A percentile compares a stretch with the other conserved stretches of the same genome.
phyloP scores from a whole-genome alignment of 1,284 basidiomycete genomes.

The Marasmius oreades region DNA sequence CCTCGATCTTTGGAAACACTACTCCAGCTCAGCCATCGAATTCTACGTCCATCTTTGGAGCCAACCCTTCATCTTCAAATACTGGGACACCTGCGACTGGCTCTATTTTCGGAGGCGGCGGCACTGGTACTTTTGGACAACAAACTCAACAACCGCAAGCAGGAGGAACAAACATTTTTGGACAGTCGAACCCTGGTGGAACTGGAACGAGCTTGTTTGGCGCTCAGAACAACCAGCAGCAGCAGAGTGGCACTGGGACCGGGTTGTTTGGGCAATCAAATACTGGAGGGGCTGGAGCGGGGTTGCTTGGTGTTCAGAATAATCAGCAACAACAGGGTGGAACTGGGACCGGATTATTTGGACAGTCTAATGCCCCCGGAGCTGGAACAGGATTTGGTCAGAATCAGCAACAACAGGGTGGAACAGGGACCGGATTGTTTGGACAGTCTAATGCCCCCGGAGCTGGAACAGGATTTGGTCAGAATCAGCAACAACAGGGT shows the following conservation, averaged over 20 bases:
- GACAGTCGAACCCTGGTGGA: slow-evolving; percentile 19
- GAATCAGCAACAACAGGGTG: slow-evolving; percentile 18
- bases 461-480: slow-evolving; percentile 10
- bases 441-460: slow-evolving; percentile 18
- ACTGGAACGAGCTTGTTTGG: slow-evolving; percentile 13
- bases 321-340: slow-evolving; percentile 17
- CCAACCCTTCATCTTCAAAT: slow-evolving; percentile 18
- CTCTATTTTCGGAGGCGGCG: slow-evolving; percentile 12
- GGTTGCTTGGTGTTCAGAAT: slow-evolving; percentile 24
- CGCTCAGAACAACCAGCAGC: slow-evolving; percentile 16
- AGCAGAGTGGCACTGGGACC: slow-evolving; percentile 16
- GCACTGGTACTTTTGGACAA: slow-evolving; percentile 23
- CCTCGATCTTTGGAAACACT: slow-evolving; percentile 14
- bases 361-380: slow-evolving; percentile 22
- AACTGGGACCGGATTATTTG: slow-evolving; percentile 23
- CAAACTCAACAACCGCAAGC: slow-evolving; percentile 19
- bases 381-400: slow-evolving; percentile 32
- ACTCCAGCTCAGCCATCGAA: slow-evolving; percentile 1
- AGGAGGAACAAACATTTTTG: slow-evolving; percentile 24
- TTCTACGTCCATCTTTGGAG: slow-evolving; percentile 25
- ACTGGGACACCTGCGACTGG: slow-evolving; percentile 5
- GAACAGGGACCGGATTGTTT: slow-evolving; percentile 29
- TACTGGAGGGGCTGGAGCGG: slow-evolving; percentile 11
- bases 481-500: slow-evolving; percentile 23
- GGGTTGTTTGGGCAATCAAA: slow-evolving; percentile 8